Conservation (phyloP, 1,139 yeast species). For the Sugiyamaella pinicola region DNA sequence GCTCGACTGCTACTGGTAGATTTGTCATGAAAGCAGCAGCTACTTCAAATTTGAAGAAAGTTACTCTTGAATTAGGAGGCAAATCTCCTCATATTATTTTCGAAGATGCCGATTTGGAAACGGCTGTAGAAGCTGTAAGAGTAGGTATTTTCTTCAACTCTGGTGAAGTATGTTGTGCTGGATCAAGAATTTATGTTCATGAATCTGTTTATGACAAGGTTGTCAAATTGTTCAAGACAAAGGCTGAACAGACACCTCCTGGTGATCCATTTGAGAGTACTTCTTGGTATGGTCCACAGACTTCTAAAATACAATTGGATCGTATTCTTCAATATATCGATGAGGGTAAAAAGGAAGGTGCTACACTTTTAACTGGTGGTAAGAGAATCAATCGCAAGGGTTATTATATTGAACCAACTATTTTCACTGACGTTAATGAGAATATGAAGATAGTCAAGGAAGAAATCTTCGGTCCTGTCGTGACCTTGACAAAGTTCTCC, state of each 20-base stretch:
- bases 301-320: slow-evolving; percentile 71
- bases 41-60: slow-evolving; percentile 67
- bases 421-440: slow-evolving; percentile 64
- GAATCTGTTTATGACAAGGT: slow-evolving; percentile 70
- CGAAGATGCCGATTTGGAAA: slow-evolving; percentile 67
- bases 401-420: slow-evolving; percentile 72
- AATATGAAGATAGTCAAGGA: slow-evolving; percentile 65
- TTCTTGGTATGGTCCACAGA: slow-evolving; percentile 85
- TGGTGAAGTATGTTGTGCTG: slow-evolving; percentile 88
- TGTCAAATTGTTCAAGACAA: slow-evolving; percentile 58
- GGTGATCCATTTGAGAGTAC: slow-evolving; percentile 76
- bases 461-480: slow-evolving; percentile 90
- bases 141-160: slow-evolving; percentile 73
- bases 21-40: slow-evolving; percentile 71
- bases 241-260: slow-evolving; percentile 51
- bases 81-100: slow-evolving; percentile 80
- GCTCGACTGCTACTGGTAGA: slow-evolving; percentile 78
- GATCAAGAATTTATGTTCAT: slow-evolving; percentile 79
- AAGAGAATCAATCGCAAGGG: slow-evolving; percentile 64
- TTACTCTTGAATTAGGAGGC: slow-evolving; percentile 83
- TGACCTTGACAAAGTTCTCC: slow-evolving; percentile 65
- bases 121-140: slow-evolving; percentile 60
- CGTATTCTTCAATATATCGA: slow-evolving; percentile 74
- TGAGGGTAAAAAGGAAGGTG: slow-evolving; percentile 74
- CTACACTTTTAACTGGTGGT: slow-evolving; percentile 76